These are phyloP conservation scores for Trichoderma citrinoviride DNA, from an alignment of 2,329 filamentous ascomycete species.

Conservation along the genomic window DNA sequence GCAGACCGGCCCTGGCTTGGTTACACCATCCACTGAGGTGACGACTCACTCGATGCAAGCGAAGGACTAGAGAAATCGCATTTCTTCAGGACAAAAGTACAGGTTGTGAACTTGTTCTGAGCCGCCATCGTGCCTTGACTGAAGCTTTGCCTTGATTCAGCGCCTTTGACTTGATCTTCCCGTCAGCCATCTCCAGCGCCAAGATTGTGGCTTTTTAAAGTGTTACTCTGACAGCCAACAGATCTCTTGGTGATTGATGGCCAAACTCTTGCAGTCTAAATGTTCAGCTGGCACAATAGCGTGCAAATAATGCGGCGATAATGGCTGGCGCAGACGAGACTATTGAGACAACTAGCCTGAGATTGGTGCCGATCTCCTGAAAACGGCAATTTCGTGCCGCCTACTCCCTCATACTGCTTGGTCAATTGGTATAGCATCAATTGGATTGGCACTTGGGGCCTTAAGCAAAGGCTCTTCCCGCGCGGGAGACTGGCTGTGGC, in stretches of 20 bases:
- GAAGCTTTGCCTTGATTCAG: background rate
- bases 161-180: background rate
- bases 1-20: background rate
- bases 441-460: background rate
- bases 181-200: background rate
- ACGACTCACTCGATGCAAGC: constrained; percentile 3
- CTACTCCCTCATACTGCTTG: background rate
- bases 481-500: constrained; percentile 1
- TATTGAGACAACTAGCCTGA: constrained; percentile 12
- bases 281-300: constrained; percentile 6
- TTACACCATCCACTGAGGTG: background rate
- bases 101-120: constrained; percentile 10
- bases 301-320: constrained; percentile 3
- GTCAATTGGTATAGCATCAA: too few relatives aligned
- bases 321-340: background rate
- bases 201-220: constrained; percentile 7
- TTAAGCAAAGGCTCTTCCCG: background rate
- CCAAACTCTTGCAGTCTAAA: background rate
- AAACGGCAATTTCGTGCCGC: background rate
- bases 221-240: background rate
- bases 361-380: constrained; percentile 3
- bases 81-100: constrained; percentile 3
- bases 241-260: background rate
- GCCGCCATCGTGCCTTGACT: background rate
- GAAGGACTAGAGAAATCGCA: constrained; percentile 5